A percentile compares a stretch with the other conserved stretches of the same genome.
phyloP scores from a whole-genome alignment of 1,139 yeast genomes.

The Diutina ranongensis region DNA sequence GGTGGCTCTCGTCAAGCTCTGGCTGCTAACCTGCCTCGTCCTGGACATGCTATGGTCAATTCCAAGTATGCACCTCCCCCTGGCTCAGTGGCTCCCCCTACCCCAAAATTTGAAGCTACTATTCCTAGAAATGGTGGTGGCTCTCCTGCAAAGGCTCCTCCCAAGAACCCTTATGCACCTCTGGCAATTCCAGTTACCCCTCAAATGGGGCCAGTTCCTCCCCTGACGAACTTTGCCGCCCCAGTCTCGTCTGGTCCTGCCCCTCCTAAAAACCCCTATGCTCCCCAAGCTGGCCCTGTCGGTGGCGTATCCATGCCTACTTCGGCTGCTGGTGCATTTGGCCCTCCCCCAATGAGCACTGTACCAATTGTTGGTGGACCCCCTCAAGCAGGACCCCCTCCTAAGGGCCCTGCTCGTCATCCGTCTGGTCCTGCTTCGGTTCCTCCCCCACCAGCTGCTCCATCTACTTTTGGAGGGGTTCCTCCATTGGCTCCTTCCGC shows the following conservation, averaged over 20 bases:
- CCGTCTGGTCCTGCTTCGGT: constrained; percentile 15
- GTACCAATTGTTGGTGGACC: constrained; percentile 9
- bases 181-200: neutral
- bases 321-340: constrained; percentile 4
- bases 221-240: constrained; percentile 8
- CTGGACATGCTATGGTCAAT: neutral
- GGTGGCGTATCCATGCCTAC: neutral
- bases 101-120: neutral
- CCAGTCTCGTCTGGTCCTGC: constrained; percentile 8
- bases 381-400: constrained; percentile 12
- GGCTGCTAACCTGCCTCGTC: neutral
- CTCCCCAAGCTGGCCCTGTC: neutral
- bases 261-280: constrained; percentile 2
- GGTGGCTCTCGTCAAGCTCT: neutral
- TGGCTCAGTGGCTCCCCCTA: constrained; percentile 3
- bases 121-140: neutral
- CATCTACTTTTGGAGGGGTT: constrained; percentile 15
- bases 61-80: constrained; percentile 5
- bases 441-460: constrained; percentile 12
- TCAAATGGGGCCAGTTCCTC: constrained; percentile 1
- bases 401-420: constrained; percentile 13
- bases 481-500: constrained; percentile 9
- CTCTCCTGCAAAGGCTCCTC: constrained; percentile 1
- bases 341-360: constrained; percentile 4
- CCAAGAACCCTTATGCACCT: constrained; percentile 5